Base-by-base conservation (phyloP, 768 basidiomycete species). In the Tylopilus plumbeoviolaceoides region DNA sequence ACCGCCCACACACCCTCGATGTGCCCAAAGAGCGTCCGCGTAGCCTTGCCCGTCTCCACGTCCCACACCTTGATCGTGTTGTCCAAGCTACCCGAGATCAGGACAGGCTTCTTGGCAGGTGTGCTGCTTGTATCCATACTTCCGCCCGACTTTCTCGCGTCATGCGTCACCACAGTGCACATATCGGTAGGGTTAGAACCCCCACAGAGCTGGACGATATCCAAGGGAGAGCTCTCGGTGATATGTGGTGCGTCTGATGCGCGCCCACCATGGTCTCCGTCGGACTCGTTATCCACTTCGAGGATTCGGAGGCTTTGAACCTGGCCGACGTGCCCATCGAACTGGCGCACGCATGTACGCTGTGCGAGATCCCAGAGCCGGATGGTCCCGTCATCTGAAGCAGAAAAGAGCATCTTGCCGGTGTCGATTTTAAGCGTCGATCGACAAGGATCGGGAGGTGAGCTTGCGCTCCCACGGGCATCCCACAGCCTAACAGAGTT, bases 1-100 rank as follows among this genome's bases (percentile, higher is more conserved):
- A 98, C 89, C 4, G 85, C 86, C 97, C 97, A 99, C 17, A 99
- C 93, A 49, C 97, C 97, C 66, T 99, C 97, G 61, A 98, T 94
- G 68, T 98, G 95, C 1, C 95, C 97, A 68, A 99, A 99, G 56
- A 95, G 79, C 39, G 97, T 98, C 63, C 81, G 77, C 44, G 81
- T 73, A 21, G 84, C 78, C 62, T 85, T 83, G 38, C 87, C 92
- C 1, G 85, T 81, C 61, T 95, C 91, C 25, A 98, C 82, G 63
- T 98, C 93, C 97, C 97, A 99, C 39, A 95, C 63, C 68, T 91
- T 93, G 73, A 98, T 86, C 28, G 95, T 98, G 65, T 98, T 97
- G 67, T 98, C 95, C 59, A 97, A 75, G 63, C 88, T 87, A 4
- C 91, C 94, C 4, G 93, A 91, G 55, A 97, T 83, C 51, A 98